A percentile compares a stretch with the other conserved stretches of the same genome.
These are phyloP conservation scores for Saussurea involucrata DNA, from an alignment of 129 eudicot genomes.

Conservation along the genomic window DNA sequence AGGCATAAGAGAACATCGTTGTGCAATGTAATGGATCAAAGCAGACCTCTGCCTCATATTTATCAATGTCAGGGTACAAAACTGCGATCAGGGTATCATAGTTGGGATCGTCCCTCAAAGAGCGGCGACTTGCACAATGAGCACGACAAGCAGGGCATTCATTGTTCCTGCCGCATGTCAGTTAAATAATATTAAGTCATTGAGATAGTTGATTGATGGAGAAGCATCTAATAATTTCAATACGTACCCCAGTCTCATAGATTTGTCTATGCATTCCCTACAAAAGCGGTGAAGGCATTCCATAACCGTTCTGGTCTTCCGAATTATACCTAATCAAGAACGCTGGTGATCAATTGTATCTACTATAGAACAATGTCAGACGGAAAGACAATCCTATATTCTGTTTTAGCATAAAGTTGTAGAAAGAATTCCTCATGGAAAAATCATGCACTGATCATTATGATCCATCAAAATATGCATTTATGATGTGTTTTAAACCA, in stretches of 20 bases:
- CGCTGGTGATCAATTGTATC: not conserved
- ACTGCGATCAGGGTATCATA: constrained; percentile 45
- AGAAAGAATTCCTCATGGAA: not conserved
- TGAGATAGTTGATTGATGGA: not conserved
- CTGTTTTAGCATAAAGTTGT: not conserved
- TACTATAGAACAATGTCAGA: not conserved
- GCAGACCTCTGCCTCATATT: constrained; percentile 61
- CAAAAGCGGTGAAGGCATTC: constrained; percentile 98
- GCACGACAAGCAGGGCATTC: constrained; percentile 79
- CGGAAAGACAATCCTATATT: not conserved
- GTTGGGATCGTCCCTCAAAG: constrained; percentile 62
- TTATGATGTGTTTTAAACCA: not conserved
- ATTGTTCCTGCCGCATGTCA: constrained; percentile 43
- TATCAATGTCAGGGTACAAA: constrained; percentile 49
- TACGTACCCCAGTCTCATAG: constrained; percentile 87
- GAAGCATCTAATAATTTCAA: constrained; percentile 9
- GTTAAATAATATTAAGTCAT: not conserved
- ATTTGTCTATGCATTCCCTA: constrained; percentile 95
- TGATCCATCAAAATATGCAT: not conserved
- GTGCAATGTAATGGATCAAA: not conserved
- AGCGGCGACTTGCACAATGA: constrained; percentile 72
- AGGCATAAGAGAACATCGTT: not conserved
- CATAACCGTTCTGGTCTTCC: constrained; percentile 96
- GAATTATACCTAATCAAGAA: constrained; percentile 60
- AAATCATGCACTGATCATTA: not conserved